These are phyloP conservation scores for Diaporthe vaccinii DNA, from an alignment of 2,329 filamentous ascomycete species.

Conservation along the genomic window DNA sequence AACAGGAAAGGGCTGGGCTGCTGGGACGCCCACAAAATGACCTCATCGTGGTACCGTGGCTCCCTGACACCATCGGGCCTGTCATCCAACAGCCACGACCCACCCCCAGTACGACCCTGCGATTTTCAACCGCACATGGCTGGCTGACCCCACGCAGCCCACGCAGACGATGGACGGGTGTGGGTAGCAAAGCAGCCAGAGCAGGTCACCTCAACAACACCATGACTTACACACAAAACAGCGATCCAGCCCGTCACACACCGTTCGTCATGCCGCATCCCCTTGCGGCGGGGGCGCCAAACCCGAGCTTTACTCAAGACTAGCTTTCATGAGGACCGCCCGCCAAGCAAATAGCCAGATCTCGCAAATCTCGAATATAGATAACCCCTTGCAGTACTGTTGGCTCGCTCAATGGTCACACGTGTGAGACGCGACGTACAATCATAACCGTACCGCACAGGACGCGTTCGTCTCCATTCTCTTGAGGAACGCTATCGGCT, in stretches of 20 bases:
- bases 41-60: conserved; percentile 20
- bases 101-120: conserved; percentile 9
- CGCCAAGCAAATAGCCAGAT: conserved; percentile 31
- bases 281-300: neutral
- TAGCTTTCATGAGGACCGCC: neutral
- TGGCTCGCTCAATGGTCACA: neutral
- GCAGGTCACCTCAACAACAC: neutral
- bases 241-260: neutral
- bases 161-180: neutral
- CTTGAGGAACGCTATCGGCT: neutral
- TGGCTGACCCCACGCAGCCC: conserved; percentile 24
- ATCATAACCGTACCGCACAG: neutral
- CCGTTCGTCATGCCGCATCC: neutral
- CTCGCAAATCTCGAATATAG: conserved; percentile 30
- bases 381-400: neutral
- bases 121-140: neutral
- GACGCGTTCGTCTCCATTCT: neutral
- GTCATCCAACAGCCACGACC: conserved; percentile 11
- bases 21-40: conserved; percentile 29
- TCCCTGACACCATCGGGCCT: conserved; percentile 29
- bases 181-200: neutral
- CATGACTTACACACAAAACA: neutral
- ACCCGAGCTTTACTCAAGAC: neutral
- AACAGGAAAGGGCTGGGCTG: conserved; percentile 12
- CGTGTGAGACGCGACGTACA: conserved; percentile 1